Percentiles rank a stretch among this genome's conserved stretches.
Evolutionary conservation across 1,284 basidiomycete genomes (phyloP).

Genomic region (Tylopilus orsonianus): DNA sequence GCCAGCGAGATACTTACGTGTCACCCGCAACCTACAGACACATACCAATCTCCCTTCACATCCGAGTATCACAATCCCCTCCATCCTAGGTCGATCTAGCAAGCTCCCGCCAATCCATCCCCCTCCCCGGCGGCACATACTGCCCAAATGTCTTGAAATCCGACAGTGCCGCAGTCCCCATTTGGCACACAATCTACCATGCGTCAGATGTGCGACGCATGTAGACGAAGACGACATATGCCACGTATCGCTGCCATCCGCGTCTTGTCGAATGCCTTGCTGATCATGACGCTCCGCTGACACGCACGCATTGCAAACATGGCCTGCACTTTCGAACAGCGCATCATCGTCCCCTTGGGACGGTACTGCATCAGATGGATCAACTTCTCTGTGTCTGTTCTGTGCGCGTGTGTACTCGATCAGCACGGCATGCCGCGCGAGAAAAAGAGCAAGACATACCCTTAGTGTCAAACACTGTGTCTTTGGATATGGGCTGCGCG

Average conservation of each 20-base stretch:
- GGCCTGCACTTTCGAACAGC: constrained; percentile 88
- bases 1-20: too few relatives aligned
- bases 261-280: constrained; percentile 71
- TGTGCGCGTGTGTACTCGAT: too few relatives aligned
- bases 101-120: constrained; percentile 28
- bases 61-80: too few relatives aligned
- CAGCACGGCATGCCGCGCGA: background rate
- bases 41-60: too few relatives aligned
- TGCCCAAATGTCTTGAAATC: constrained; percentile 30
- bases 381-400: constrained; percentile 92
- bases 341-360: constrained; percentile 75
- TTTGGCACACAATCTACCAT: constrained; percentile 79
- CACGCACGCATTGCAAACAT: constrained; percentile 99
- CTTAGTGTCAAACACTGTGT: constrained; percentile 74
- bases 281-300: constrained; percentile 95
- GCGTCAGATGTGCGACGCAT: background rate
- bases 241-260: constrained; percentile 79
- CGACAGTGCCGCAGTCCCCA: constrained; percentile 87
- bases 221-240: background rate
- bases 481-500: constrained; percentile 90
- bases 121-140: constrained; percentile 16
- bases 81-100: background rate
- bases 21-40: too few relatives aligned
- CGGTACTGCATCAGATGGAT: constrained; percentile 82
- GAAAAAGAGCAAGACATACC: constrained; percentile 28